Evolutionary conservation across 306 rosid genomes (phyloP).

Genomic region (Lotus japonicus): DNA sequence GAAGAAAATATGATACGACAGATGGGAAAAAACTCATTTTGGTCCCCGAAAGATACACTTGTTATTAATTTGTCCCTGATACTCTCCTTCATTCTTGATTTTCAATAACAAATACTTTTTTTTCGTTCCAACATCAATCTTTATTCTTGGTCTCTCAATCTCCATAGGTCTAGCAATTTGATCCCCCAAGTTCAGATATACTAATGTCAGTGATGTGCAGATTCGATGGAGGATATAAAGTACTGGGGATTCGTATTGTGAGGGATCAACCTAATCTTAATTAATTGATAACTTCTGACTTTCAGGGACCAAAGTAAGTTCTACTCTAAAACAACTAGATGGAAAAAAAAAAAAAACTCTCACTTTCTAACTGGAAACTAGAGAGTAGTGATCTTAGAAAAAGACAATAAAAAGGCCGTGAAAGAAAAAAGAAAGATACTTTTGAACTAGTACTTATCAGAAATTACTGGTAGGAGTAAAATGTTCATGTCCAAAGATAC

Average conservation of each 20-base stretch:
- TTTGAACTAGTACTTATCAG: conserved; percentile 15
- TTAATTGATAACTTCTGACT: too few relatives aligned
- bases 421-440: conserved; percentile 2
- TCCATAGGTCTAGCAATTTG: background rate
- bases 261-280: too few relatives aligned
- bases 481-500: conserved; percentile 43
- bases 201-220: too few relatives aligned
- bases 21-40: too few relatives aligned
- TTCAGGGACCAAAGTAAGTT: too few relatives aligned
- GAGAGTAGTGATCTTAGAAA: background rate
- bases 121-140: background rate
- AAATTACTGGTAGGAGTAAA: conserved; percentile 29
- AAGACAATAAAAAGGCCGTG: background rate
- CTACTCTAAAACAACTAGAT: too few relatives aligned
- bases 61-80: too few relatives aligned
- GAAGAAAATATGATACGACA: background rate
- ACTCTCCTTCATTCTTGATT: background rate
- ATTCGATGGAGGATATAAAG: too few relatives aligned
- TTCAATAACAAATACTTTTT: background rate
- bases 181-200: background rate
- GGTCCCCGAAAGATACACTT: background rate
- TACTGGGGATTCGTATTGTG: too few relatives aligned
- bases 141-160: background rate
- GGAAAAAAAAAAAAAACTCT: background rate
- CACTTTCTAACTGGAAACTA: background rate